phyloP scores from a whole-genome alignment of 305 asterid genomes.

The Fraxinus greggii region DNA sequence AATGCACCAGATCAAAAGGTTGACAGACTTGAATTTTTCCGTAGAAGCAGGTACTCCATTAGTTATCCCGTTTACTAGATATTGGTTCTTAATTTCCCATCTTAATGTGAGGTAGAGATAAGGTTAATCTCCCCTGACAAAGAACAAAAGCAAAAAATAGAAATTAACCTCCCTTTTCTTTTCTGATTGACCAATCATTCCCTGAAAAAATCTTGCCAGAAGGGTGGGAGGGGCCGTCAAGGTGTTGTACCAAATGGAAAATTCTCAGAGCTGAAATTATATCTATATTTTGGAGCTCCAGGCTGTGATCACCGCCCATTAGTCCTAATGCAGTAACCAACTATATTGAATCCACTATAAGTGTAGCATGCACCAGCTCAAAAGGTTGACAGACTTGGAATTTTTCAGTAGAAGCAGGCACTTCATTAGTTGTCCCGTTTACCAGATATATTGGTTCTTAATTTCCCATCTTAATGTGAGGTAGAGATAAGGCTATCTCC shows the following conservation, averaged over 20 bases:
- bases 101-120: neutral
- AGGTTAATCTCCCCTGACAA: neutral
- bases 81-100: neutral
- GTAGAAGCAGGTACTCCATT: neutral
- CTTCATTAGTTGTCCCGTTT: neutral
- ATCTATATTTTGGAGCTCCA: neutral
- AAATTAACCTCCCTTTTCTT: neutral
- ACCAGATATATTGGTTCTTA: neutral
- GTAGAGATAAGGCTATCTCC: neutral
- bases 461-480: neutral
- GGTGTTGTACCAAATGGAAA: neutral
- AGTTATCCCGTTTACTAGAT: neutral
- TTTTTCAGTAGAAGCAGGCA: neutral
- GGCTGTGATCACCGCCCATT: neutral
- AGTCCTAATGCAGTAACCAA: neutral
- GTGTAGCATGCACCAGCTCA: neutral
- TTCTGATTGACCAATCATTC: neutral
- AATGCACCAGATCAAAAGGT: neutral
- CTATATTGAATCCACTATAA: neutral
- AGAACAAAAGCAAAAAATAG: neutral
- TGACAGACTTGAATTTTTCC: neutral
- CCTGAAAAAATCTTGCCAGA: neutral
- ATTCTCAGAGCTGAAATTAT: neutral
- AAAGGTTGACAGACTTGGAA: neutral
- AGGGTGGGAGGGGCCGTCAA: neutral